phyloP scores from a whole-genome alignment of 2,329 filamentous ascomycete genomes.

The Coniosporium tulheliwenetii region DNA sequence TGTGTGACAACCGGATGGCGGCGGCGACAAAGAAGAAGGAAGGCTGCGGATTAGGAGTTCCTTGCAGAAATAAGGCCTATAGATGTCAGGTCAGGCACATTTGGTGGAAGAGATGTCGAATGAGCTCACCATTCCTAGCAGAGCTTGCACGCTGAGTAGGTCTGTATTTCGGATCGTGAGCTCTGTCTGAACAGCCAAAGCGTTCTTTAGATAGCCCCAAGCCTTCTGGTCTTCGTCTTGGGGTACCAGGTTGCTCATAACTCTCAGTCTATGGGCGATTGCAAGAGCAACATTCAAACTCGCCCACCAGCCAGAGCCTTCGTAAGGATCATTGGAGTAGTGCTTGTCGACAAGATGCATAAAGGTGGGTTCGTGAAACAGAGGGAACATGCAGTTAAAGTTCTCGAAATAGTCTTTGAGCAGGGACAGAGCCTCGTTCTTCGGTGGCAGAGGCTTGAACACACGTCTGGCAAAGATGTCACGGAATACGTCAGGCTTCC shows the following conservation, averaged over 20 bases:
- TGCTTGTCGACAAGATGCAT: constrained; percentile 94
- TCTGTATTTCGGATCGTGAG: constrained; percentile 94
- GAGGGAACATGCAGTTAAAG: constrained; percentile 96
- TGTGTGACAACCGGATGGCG: constrained; percentile 80
- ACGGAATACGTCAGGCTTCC: constrained; percentile 94
- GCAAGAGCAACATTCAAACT: constrained; percentile 86
- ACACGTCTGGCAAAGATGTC: constrained; percentile 79
- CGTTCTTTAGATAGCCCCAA: constrained; percentile 93
- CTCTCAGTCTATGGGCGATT: constrained; percentile 80
- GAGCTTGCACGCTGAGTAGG: constrained; percentile 80
- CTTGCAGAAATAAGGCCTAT: constrained; percentile 78
- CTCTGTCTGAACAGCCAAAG: constrained; percentile 83
- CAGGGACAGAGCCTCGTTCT: constrained; percentile 73
- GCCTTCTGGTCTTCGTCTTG: constrained; percentile 87
- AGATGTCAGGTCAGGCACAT: constrained; percentile 1
- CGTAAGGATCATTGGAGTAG: constrained; percentile 82
- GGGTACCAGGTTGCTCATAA: constrained; percentile 88
- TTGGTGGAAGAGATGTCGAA: neutral
- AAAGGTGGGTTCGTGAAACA: constrained; percentile 95
- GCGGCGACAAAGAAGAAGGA: constrained; percentile 82
- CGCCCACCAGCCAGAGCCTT: constrained; percentile 96
- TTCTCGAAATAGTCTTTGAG: constrained; percentile 94
- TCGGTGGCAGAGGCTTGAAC: constrained; percentile 69
- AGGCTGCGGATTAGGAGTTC: constrained; percentile 91
- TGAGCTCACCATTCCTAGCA: constrained; percentile 61